phyloP scores from a whole-genome alignment of 768 basidiomycete species.

The Boletus rufocinnamomeus region DNA sequence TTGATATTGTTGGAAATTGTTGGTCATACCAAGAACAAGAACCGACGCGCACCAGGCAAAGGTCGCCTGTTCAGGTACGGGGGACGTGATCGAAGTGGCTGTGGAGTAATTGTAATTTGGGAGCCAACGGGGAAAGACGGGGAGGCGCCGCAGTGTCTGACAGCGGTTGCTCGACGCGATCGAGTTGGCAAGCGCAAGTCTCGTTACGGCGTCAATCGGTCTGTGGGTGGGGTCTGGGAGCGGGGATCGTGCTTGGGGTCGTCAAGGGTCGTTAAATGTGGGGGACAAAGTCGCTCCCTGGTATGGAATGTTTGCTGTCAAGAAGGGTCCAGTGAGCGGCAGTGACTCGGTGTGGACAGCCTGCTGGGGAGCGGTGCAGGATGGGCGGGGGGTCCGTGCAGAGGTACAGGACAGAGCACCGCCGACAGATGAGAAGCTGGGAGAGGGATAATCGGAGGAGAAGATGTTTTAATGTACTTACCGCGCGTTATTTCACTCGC shows the following conservation, averaged over 20 bases:
- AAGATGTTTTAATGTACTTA: slow-evolving; percentile 25
- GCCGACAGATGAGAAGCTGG: slow-evolving; percentile 14
- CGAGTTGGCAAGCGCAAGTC: background rate
- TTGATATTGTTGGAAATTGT: slow-evolving; percentile 37
- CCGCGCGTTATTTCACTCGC: slow-evolving; percentile 17
- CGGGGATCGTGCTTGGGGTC: slow-evolving; percentile 21
- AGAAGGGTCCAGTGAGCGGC: background rate
- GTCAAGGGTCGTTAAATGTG: slow-evolving; percentile 34
- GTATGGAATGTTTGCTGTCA: slow-evolving; percentile 5
- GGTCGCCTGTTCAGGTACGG: slow-evolving; percentile 33
- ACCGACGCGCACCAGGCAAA: slow-evolving; percentile 33
- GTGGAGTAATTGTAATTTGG: slow-evolving; percentile 34
- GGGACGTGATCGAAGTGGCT: slow-evolving; percentile 37
- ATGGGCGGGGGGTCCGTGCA: background rate
- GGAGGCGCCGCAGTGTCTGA: slow-evolving; percentile 18
- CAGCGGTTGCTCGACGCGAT: slow-evolving; percentile 7
- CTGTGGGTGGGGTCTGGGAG: background rate
- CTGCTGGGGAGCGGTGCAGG: slow-evolving; percentile 8
- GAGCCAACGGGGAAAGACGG: slow-evolving; percentile 23
- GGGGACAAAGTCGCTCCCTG: background rate
- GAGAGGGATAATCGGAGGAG: slow-evolving; percentile 7
- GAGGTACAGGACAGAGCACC: slow-evolving; percentile 19
- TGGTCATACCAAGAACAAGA: slow-evolving; percentile 37
- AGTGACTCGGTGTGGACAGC: slow-evolving; percentile 13
- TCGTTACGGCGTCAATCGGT: background rate